Evolutionary conservation across 1,139 yeast species (phyloP), one percentile per base, ranked within the genome.

Genomic region (Kodamaea alishanica): DNA sequence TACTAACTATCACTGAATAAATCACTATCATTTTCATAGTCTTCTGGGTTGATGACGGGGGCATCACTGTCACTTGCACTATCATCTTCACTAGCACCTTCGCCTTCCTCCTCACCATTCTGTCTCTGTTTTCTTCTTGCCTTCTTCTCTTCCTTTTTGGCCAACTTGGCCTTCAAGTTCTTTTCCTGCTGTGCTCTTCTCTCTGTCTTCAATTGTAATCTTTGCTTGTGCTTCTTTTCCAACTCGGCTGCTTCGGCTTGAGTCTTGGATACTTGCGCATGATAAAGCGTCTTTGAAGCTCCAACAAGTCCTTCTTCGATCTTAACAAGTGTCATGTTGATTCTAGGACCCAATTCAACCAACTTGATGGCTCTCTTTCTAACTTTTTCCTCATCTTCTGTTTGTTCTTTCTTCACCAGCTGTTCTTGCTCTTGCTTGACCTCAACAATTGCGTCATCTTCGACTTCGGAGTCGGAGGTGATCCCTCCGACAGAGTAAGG

Each of bases 271-370:
- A 87, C 70, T 38, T 68, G 72, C 31, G 87, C 73, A 58, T 94
- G 98, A 63, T 84, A 87, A 45, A 94, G 63, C 11, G 94, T 87
- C 65, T 88, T 89, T 24, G 73, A 66, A 5, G 72, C 56, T 35
- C 98, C 98, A 4, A 77, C 70, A 35, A 90, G 77, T 11, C 95
- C 96, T 58, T 92, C 97, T 63, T 92, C 97, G 43, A 94, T 86
- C 66, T 94, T 94, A 41, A 84, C 69, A 45, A 92, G 70, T 37
- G 79, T 69, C 63, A 94, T 70, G 50, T 78, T 80, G 61, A 94
- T 64, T 49, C 99, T 75, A 28, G 99, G 99, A 0, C 99, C 99
- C 41, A 90, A 69, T 63, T 94, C 99, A 1, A 92, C 86, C 43
- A 94, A 72, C 58, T 89, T 89, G 50, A 94, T 87, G 2, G 98